Evolutionary conservation across 768 basidiomycete species (phyloP).

Genomic region (Termitomyces titanicus): DNA sequence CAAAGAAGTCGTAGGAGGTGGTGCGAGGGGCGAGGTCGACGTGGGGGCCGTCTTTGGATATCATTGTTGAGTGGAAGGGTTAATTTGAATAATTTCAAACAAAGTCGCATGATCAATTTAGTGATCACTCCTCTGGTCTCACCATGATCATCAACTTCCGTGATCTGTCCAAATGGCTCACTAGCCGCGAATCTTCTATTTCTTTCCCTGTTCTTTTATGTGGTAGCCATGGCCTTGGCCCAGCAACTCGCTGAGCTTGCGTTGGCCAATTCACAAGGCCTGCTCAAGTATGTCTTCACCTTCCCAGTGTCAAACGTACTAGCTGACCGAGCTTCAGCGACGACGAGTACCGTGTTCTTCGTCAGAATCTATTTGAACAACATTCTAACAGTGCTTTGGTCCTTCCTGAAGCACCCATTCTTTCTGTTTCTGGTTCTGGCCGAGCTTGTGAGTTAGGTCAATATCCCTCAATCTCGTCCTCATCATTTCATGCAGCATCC

Average conservation of each 20-base stretch:
- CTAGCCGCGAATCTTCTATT: background rate
- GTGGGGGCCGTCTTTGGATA: conserved; percentile 11
- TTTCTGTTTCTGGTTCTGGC: conserved; percentile 22
- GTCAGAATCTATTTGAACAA: conserved; percentile 65
- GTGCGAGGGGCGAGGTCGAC: conserved; percentile 62
- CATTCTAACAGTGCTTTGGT: conserved; percentile 34
- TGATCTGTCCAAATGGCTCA: conserved; percentile 7
- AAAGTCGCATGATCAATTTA: conserved; percentile 11
- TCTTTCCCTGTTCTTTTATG: conserved; percentile 17
- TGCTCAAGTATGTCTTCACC: conserved; percentile 49
- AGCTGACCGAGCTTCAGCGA: conserved; percentile 40
- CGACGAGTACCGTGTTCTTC: conserved; percentile 69
- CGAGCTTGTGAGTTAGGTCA: conserved; percentile 9
- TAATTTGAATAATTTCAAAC: conserved; percentile 7
- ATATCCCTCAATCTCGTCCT: background rate
- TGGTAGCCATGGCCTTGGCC: conserved; percentile 44
- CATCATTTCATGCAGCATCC: background rate
- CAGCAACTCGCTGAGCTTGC: conserved; percentile 66
- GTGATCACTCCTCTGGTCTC: background rate
- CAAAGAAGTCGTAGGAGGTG: conserved; percentile 75
- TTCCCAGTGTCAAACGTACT: background rate
- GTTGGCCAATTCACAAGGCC: conserved; percentile 60
- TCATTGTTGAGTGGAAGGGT: conserved; percentile 22
- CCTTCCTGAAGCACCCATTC: conserved; percentile 25
- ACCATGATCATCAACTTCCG: conserved; percentile 12